Evolutionary conservation across 371 early-diverging fungal species (phyloP).

Genomic region (Amoeboaphelidium occidentale): DNA sequence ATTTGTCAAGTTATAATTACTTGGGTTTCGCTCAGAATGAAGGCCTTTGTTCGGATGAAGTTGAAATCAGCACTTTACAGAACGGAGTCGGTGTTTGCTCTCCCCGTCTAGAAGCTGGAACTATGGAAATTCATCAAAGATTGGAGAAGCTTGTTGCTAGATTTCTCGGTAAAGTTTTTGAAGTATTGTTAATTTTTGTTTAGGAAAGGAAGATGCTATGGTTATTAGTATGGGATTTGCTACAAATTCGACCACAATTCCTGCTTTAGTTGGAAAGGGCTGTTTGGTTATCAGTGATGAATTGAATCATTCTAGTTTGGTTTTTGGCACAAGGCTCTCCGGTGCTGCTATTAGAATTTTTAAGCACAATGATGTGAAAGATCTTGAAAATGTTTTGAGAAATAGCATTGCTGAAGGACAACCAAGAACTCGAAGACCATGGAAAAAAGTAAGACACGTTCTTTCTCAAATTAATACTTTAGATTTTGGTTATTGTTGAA

Average conservation of each 20-base stretch:
- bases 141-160: slow-evolving; percentile 81
- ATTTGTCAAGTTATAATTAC: slow-evolving; percentile 97
- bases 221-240: slow-evolving; percentile 97
- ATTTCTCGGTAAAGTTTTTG: slow-evolving; percentile 86
- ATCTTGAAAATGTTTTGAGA: slow-evolving; percentile 64
- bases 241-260: slow-evolving; percentile 93
- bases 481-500: slow-evolving; percentile 93
- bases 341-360: slow-evolving; percentile 87
- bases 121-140: slow-evolving; percentile 37
- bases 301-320: slow-evolving; percentile 89
- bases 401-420: slow-evolving; percentile 94
- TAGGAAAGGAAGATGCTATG: slow-evolving; percentile 80
- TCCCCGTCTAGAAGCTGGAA: slow-evolving; percentile 14
- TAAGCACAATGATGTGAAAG: slow-evolving; percentile 69
- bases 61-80: slow-evolving; percentile 32
- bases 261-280: slow-evolving; percentile 70
- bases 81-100: slow-evolving; percentile 12
- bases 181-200: no score
- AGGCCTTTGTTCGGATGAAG: slow-evolving; percentile 79
- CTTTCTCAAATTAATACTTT: no score
- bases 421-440: slow-evolving; percentile 92
- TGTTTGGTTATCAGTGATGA: slow-evolving; percentile 91
- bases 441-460: no score
- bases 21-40: slow-evolving; percentile 86
- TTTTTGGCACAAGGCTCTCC: slow-evolving; percentile 86